phyloP scores from a whole-genome alignment of 495 filamentous ascomycete species.

The Tuber calosporum region DNA sequence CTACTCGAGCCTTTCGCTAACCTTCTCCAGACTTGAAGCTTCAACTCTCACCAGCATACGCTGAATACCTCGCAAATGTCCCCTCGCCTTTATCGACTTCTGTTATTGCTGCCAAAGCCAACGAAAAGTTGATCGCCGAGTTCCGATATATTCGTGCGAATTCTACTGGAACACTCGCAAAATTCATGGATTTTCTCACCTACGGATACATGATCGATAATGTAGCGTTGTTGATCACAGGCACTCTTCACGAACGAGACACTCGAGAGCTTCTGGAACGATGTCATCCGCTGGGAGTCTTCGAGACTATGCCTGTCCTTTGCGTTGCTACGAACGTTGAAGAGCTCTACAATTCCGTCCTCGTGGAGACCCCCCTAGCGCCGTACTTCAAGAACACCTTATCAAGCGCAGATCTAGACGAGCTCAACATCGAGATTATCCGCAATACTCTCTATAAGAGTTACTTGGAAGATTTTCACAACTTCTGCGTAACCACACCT shows the following conservation, averaged over 20 bases:
- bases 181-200: constrained; percentile 94
- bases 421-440: constrained; percentile 98
- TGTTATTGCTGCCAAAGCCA: constrained; percentile 84
- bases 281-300: constrained; percentile 96
- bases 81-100: constrained; percentile 97
- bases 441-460: constrained; percentile 99
- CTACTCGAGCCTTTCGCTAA: constrained; percentile 1
- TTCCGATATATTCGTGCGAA: constrained; percentile 94
- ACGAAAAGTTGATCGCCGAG: constrained; percentile 94
- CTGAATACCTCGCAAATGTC: constrained; percentile 89
- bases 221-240: constrained; percentile 94
- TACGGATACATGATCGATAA: constrained; percentile 99
- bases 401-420: constrained; percentile 91
- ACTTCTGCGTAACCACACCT: constrained; percentile 77
- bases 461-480: constrained; percentile 95
- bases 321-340: constrained; percentile 97
- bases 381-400: constrained; percentile 95
- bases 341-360: constrained; percentile 93
- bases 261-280: constrained; percentile 90
- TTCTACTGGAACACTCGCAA: constrained; percentile 77
- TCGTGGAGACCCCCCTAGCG: constrained; percentile 92
- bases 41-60: constrained; percentile 91
- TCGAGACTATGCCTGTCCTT: constrained; percentile 96
- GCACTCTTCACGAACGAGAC: constrained; percentile 94
- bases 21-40: constrained; percentile 75